Percentiles rank a stretch among this genome's conserved stretches.
Conservation (phyloP, 2,329 filamentous ascomycete species). For the Periconia sp. region DNA sequence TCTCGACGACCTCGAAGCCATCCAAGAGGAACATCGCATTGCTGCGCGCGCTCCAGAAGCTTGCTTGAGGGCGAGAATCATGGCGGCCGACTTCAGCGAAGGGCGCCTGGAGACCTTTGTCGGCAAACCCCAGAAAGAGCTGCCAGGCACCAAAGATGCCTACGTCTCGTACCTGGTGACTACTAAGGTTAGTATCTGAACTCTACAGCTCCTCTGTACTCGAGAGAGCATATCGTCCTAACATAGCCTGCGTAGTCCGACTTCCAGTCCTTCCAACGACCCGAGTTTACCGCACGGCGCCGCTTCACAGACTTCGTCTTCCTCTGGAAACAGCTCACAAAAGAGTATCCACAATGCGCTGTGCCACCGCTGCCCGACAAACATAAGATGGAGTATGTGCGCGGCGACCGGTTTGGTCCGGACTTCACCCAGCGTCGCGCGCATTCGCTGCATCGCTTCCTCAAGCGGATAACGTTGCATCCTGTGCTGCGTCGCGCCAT, state of each 20-base stretch:
- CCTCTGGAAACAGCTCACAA: slow-evolving; percentile 86
- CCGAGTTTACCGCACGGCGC: slow-evolving; percentile 78
- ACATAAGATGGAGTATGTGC: slow-evolving; percentile 98
- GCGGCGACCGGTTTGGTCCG: slow-evolving; percentile 89
- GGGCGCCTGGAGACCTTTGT: slow-evolving; percentile 86
- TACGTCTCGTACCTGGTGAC: slow-evolving; percentile 96
- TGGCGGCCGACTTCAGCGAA: slow-evolving; percentile 51
- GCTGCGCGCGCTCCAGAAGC: not conserved
- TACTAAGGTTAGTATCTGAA: slow-evolving; percentile 69
- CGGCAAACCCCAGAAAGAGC: slow-evolving; percentile 86
- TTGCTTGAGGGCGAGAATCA: slow-evolving; percentile 5
- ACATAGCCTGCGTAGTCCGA: slow-evolving; percentile 69
- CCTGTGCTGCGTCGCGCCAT: slow-evolving; percentile 83
- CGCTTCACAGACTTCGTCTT: slow-evolving; percentile 99
- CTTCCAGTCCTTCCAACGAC: slow-evolving; percentile 88
- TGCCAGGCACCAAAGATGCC: slow-evolving; percentile 93
- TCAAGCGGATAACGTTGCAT: slow-evolving; percentile 84
- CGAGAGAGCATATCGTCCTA: slow-evolving; percentile 5
- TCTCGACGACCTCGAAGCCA: slow-evolving; percentile 13
- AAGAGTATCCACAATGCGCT: slow-evolving; percentile 88
- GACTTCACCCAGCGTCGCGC: slow-evolving; percentile 91
- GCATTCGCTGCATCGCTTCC: slow-evolving; percentile 89
- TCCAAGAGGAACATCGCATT: slow-evolving; percentile 6
- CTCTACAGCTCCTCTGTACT: slow-evolving; percentile 14
- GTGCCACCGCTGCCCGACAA: slow-evolving; percentile 96